Conservation (phyloP, 495 filamentous ascomycete genomes). For the Penicillium soppii region DNA sequence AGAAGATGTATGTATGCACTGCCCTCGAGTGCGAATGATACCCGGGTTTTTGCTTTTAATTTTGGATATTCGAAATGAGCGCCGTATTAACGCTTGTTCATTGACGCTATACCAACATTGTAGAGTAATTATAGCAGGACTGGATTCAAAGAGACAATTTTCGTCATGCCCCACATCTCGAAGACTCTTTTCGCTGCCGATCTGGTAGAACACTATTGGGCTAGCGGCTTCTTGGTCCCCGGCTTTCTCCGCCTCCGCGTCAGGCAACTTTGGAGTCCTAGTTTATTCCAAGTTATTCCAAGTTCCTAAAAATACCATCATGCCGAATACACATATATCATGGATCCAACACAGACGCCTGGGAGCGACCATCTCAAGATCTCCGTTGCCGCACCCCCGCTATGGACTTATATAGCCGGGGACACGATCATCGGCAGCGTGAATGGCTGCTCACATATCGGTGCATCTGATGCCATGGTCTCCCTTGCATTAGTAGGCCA, state of each 20-base stretch:
- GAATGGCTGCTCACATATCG: background rate
- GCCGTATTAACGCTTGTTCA: background rate
- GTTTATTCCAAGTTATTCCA: no score
- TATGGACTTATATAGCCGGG: background rate
- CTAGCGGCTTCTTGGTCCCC: background rate
- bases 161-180: no score
- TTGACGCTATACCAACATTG: background rate
- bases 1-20: constrained; percentile 1
- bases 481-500: background rate
- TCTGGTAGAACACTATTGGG: background rate
- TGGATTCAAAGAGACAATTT: no score
- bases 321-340: background rate
- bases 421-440: constrained; percentile 8
- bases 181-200: background rate
- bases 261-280: background rate
- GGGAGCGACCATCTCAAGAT: background rate
- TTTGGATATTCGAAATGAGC: background rate
- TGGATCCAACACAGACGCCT: background rate
- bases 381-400: background rate
- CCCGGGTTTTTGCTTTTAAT: constrained; percentile 10
- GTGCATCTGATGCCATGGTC: background rate
- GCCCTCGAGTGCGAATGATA: constrained; percentile 20
- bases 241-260: background rate
- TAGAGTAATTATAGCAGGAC: no score
- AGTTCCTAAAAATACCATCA: no score